Conservation (phyloP, 768 basidiomycete genomes). For the Lentinus tigrinus region DNA sequence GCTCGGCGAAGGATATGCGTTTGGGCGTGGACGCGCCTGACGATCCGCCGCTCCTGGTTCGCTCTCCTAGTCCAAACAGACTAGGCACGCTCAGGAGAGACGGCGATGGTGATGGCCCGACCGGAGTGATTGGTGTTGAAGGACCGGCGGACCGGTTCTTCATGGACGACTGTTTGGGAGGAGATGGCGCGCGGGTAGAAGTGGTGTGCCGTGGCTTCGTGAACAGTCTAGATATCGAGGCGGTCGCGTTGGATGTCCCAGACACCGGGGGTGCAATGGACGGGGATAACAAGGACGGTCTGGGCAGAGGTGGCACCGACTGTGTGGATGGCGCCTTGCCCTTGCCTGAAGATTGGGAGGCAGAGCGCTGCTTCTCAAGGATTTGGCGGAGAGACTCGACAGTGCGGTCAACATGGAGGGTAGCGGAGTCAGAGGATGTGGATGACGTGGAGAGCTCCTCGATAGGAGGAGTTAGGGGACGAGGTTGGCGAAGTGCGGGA, state of each 20-base stretch:
- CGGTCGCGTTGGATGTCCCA: conserved; percentile 73
- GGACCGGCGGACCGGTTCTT: conserved; percentile 38
- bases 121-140: conserved; percentile 22
- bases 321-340: conserved; percentile 30
- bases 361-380: conserved; percentile 36
- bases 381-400: conserved; percentile 70
- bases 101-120: conserved; percentile 33
- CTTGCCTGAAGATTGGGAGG: conserved; percentile 2
- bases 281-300: conserved; percentile 41
- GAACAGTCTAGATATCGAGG: conserved; percentile 74
- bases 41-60: conserved; percentile 36
- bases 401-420: conserved; percentile 60
- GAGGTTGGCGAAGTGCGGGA: conserved; percentile 24
- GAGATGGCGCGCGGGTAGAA: conserved; percentile 62
- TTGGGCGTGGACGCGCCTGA: conserved; percentile 64
- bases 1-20: conserved; percentile 75
- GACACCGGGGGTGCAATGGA: conserved; percentile 52
- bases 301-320: conserved; percentile 29
- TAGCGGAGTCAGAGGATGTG: conserved; percentile 53
- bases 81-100: conserved; percentile 22
- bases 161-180: conserved; percentile 52
- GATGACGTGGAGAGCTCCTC: conserved; percentile 55
- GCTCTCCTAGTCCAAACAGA: conserved; percentile 21
- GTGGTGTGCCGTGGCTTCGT: conserved; percentile 59
- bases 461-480: conserved; percentile 53